A percentile compares a stretch with the other conserved stretches of the same genome.
phyloP scores from a whole-genome alignment of 2,329 filamentous ascomycete species.

The Alternaria tenuissima region DNA sequence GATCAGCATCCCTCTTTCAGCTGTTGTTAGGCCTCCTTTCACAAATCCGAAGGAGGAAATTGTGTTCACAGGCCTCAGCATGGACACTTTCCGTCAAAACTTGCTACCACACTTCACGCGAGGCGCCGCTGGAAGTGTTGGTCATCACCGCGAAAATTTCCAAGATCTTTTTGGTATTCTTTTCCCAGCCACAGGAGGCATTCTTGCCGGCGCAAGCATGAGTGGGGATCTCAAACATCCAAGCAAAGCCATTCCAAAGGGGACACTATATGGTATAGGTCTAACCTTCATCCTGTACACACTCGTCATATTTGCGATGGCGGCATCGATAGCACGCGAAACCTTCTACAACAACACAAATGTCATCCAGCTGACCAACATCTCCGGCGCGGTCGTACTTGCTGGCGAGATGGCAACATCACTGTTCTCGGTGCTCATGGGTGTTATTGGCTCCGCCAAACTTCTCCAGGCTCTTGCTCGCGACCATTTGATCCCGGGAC shows the following conservation, averaged over 20 bases:
- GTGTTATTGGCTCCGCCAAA: conserved; percentile 84
- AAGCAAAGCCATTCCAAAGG: conserved; percentile 82
- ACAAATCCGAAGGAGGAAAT: conserved; percentile 68
- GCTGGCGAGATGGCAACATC: conserved; percentile 84
- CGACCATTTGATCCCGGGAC: conserved; percentile 79
- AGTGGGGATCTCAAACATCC: conserved; percentile 85
- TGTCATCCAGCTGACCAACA: conserved; percentile 80
- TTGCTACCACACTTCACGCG: conserved; percentile 71
- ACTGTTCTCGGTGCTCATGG: conserved; percentile 88
- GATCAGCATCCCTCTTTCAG: conserved; percentile 83
- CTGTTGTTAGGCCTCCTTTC: conserved; percentile 73
- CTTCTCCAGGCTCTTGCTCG: conserved; percentile 82
- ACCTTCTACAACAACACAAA: conserved; percentile 80
- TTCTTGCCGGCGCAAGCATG: conserved; percentile 82
- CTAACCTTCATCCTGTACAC: conserved; percentile 80
- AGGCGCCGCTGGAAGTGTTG: conserved; percentile 68
- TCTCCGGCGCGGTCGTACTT: conserved; percentile 77
- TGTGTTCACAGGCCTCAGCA: conserved; percentile 79
- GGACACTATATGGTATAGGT: conserved; percentile 79
- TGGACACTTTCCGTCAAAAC: conserved; percentile 76
- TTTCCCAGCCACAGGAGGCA: conserved; percentile 74
- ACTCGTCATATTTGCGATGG: conserved; percentile 79
- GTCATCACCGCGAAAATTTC: conserved; percentile 72
- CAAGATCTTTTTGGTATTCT: conserved; percentile 86
- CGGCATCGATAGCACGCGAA: conserved; percentile 74